Conservation (phyloP, 1,139 yeast species). For the Blastobotrys serpentis region DNA sequence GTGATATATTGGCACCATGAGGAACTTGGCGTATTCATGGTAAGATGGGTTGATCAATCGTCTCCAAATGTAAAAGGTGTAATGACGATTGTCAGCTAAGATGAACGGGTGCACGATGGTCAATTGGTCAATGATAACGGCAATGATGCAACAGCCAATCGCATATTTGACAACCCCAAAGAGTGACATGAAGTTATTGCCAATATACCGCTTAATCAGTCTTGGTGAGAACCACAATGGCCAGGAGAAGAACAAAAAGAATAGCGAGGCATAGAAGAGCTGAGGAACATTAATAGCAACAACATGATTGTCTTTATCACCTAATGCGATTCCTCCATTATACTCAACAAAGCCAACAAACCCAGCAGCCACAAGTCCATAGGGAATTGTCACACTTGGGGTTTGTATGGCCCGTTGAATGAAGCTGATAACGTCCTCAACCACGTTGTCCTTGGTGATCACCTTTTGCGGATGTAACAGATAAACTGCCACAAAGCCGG, state of each 20-base stretch:
- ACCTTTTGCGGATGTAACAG: conserved; percentile 18
- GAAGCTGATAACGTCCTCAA: conserved; percentile 10
- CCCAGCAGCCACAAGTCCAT: conserved; percentile 47
- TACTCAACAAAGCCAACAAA: conserved; percentile 57
- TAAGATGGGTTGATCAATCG: conserved; percentile 40
- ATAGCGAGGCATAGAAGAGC: conserved; percentile 70
- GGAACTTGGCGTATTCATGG: conserved; percentile 27
- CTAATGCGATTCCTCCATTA: conserved; percentile 80
- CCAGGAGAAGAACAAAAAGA: conserved; percentile 60
- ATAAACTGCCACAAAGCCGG: conserved; percentile 50
- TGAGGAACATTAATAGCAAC: conserved; percentile 75
- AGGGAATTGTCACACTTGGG: conserved; percentile 46
- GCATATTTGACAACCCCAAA: conserved; percentile 28
- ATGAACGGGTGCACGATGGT: conserved; percentile 87
- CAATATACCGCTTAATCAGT: conserved; percentile 32
- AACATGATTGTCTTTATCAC: conserved; percentile 83
- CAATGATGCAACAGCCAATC: conserved; percentile 41
- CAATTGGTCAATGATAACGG: conserved; percentile 52
- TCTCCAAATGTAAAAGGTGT: conserved; percentile 80
- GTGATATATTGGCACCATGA: conserved; percentile 69
- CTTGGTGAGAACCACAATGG: conserved; percentile 45
- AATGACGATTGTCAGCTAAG: conserved; percentile 92
- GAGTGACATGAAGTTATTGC: conserved; percentile 32
- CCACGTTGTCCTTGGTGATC: conserved; percentile 4
- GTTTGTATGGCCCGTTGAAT: conserved; percentile 5